Percentiles rank a stretch among this genome's conserved stretches.
Evolutionary conservation across 2,329 filamentous ascomycete genomes (phyloP).

Genomic region (Thielaviopsis euricoi): DNA sequence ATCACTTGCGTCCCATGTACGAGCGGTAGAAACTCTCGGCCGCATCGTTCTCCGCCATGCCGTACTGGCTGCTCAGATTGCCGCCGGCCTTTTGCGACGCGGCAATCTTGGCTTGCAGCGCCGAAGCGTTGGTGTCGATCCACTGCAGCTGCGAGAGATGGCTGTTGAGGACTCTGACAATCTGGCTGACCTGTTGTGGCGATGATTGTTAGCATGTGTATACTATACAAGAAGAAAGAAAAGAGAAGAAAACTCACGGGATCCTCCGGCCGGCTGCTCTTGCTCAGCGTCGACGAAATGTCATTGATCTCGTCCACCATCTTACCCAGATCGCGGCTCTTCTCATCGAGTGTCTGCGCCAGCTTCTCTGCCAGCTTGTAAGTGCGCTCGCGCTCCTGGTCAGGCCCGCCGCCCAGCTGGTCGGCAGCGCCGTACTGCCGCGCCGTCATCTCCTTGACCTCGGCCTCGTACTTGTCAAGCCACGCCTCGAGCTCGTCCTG

Average conservation of each 20-base stretch:
- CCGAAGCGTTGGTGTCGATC: conserved; percentile 73
- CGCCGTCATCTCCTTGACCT: conserved; percentile 77
- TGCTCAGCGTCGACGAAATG: conserved; percentile 76
- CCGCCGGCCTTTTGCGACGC: conserved; percentile 67
- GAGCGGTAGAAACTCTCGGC: conserved; percentile 85
- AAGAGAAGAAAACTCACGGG: conserved; percentile 42
- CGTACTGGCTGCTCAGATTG: conserved; percentile 39
- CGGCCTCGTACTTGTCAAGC: conserved; percentile 79
- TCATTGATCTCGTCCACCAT: conserved; percentile 99
- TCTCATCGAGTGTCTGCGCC: conserved; percentile 77
- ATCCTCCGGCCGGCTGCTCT: conserved; percentile 75
- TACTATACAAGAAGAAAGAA: neutral
- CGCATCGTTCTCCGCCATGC: conserved; percentile 48
- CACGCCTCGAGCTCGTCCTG: conserved; percentile 80
- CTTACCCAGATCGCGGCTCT: conserved; percentile 79
- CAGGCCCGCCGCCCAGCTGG: conserved; percentile 67
- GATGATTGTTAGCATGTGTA: neutral
- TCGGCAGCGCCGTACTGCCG: conserved; percentile 66
- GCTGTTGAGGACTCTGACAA: conserved; percentile 85
- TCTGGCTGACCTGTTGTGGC: conserved; percentile 60
- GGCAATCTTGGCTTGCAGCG: conserved; percentile 66
- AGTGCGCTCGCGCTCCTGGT: conserved; percentile 88
- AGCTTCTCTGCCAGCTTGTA: conserved; percentile 93
- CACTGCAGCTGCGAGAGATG: conserved; percentile 84
- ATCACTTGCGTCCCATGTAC: conserved; percentile 57